Conservation (phyloP, 331 rosid genomes). For the Phaseolus coccineus region DNA sequence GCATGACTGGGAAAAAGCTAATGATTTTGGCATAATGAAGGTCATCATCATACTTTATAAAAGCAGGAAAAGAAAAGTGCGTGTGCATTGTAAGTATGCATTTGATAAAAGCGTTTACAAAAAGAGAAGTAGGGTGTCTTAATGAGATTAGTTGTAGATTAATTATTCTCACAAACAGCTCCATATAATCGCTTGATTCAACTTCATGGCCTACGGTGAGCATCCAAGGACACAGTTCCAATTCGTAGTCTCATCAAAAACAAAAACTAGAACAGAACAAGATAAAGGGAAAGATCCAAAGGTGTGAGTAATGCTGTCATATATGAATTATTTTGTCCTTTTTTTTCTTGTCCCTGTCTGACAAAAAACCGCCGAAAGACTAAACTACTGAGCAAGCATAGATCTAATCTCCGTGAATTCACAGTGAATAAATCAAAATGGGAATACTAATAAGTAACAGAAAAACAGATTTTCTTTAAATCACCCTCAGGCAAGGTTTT, state of each 20-base stretch:
- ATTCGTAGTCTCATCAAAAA: slow-evolving; percentile 29
- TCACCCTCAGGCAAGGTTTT: background rate
- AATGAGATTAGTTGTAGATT: slow-evolving; percentile 3
- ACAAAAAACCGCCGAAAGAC: slow-evolving; percentile 56
- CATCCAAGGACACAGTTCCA: slow-evolving; percentile 52
- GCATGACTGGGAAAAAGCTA: slow-evolving; percentile 30
- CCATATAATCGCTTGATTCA: slow-evolving; percentile 20
- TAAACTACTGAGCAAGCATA: slow-evolving; percentile 8
- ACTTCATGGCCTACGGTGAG: slow-evolving; percentile 38
- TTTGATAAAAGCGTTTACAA: background rate
- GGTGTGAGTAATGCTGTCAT: slow-evolving; percentile 40
- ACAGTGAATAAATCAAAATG: slow-evolving; percentile 42
- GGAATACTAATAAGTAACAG: slow-evolving; percentile 10
- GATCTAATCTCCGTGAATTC: slow-evolving; percentile 50
- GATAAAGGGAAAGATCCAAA: slow-evolving; percentile 1
- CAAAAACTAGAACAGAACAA: slow-evolving; percentile 38
- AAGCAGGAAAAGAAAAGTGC: slow-evolving; percentile 38
- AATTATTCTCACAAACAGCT: slow-evolving; percentile 27
- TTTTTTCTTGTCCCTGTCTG: slow-evolving; percentile 43
- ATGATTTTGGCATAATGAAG: slow-evolving; percentile 55
- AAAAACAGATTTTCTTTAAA: slow-evolving; percentile 12
- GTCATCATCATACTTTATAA: slow-evolving; percentile 39
- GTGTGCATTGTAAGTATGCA: slow-evolving; percentile 29
- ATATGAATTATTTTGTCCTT: slow-evolving; percentile 52
- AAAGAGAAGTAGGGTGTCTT: slow-evolving; percentile 15